Conservation (phyloP, 2,329 filamentous ascomycete species). For the Blastomyces silverae region DNA sequence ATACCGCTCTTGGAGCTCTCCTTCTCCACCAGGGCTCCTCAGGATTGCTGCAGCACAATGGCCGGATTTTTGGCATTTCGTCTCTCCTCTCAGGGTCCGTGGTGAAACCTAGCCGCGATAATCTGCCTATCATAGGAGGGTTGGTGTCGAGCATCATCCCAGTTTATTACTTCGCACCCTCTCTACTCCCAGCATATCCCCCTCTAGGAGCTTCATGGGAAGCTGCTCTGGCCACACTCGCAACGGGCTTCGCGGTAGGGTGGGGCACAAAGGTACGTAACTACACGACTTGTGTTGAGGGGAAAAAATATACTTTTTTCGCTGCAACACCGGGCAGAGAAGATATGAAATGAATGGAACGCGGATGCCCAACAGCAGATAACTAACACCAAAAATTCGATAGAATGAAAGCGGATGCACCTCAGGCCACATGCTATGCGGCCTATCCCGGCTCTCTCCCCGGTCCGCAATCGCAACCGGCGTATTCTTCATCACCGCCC, state of each 20-base stretch:
- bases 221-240: constrained; percentile 36
- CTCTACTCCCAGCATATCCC: constrained; percentile 42
- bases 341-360: background rate
- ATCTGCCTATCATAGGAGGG: constrained; percentile 43
- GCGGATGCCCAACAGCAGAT: background rate
- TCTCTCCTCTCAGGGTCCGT: constrained; percentile 42
- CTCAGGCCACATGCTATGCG: constrained; percentile 52
- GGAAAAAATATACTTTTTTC: background rate
- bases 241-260: constrained; percentile 43
- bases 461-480: constrained; percentile 45
- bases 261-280: constrained; percentile 48
- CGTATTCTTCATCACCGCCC: constrained; percentile 40
- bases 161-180: constrained; percentile 40
- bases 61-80: constrained; percentile 47
- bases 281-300: background rate
- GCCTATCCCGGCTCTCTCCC: constrained; percentile 45
- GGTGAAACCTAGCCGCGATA: constrained; percentile 37
- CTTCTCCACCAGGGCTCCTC: constrained; percentile 48
- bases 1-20: constrained; percentile 47
- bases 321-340: background rate
- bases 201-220: constrained; percentile 31
- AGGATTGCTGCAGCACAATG: constrained; percentile 47
- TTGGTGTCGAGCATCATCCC: constrained; percentile 42
- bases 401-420: constrained; percentile 48
- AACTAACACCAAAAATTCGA: constrained; percentile 1